These are phyloP conservation scores for Solanum chmielewskii DNA, from an alignment of 257 asterid genomes.

Conservation along the genomic window DNA sequence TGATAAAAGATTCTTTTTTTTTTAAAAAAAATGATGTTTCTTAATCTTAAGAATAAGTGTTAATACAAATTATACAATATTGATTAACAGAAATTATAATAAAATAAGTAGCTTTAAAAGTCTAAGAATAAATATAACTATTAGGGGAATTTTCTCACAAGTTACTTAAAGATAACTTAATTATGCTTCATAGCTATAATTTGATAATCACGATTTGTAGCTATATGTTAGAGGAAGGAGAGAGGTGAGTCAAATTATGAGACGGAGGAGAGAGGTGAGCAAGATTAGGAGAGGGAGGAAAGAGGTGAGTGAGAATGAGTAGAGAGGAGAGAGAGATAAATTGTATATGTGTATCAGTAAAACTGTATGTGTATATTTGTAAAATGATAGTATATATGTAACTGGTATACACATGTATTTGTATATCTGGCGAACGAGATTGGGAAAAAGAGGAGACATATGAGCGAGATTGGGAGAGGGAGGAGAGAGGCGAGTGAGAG, in stretches of 20 bases:
- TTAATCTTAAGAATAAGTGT: neutral
- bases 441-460: neutral
- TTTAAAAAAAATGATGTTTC: neutral
- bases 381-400: too few species aligned
- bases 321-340: neutral
- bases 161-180: too few species aligned
- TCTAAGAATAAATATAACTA: too few species aligned
- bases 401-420: neutral
- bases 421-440: neutral
- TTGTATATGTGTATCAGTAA: neutral
- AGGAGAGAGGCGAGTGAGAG: neutral
- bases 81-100: too few species aligned
- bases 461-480: neutral
- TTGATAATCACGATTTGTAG: neutral
- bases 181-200: neutral
- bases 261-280: neutral
- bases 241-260: neutral
- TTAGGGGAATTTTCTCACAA: neutral
- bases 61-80: neutral
- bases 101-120: too few species aligned
- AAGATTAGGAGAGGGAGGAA: neutral
- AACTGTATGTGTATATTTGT: too few species aligned
- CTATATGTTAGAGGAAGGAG: too few species aligned
- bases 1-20: too few species aligned
- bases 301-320: neutral